phyloP scores from a whole-genome alignment of 768 basidiomycete genomes.

The Macrolepiota dolichaula region DNA sequence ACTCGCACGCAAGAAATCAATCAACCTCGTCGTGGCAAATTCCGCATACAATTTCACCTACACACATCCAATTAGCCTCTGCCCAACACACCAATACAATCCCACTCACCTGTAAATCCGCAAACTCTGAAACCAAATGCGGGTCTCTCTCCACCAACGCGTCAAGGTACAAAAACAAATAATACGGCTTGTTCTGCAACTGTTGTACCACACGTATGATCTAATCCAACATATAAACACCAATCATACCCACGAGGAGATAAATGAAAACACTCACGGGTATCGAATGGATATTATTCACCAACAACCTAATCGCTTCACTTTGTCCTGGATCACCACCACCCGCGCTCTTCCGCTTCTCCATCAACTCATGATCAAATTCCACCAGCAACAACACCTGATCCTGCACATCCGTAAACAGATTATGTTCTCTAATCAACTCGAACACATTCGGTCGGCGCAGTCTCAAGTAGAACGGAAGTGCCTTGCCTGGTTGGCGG shows the following conservation, averaged over 20 bases:
- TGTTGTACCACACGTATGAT: constrained; percentile 87
- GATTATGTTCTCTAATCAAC: constrained; percentile 87
- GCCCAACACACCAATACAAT: not conserved
- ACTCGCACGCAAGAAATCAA: constrained; percentile 90
- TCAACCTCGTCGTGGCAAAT: constrained; percentile 70
- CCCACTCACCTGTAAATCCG: constrained; percentile 71
- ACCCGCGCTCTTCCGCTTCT: constrained; percentile 45
- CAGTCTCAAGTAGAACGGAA: constrained; percentile 86
- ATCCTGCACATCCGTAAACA: constrained; percentile 94
- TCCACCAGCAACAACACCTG: constrained; percentile 91
- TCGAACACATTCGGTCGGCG: constrained; percentile 90
- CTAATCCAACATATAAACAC: constrained; percentile 33
- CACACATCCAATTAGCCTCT: not conserved
- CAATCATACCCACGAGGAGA: not conserved
- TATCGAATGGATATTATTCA: constrained; percentile 94
- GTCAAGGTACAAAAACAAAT: constrained; percentile 92
- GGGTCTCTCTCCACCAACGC: constrained; percentile 87
- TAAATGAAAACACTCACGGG: constrained; percentile 56
- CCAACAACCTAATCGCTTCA: constrained; percentile 81
- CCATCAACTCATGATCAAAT: constrained; percentile 86
- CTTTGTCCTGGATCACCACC: constrained; percentile 42
- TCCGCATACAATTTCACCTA: constrained; percentile 92
- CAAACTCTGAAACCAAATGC: constrained; percentile 73
- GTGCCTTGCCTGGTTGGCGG: constrained; percentile 90
- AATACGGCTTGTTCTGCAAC: constrained; percentile 68